A percentile compares a stretch with the other conserved stretches of the same genome.
These are phyloP conservation scores for Leucosporidium yakuticum DNA, from an alignment of 768 basidiomycete species.

Conservation along the genomic window DNA sequence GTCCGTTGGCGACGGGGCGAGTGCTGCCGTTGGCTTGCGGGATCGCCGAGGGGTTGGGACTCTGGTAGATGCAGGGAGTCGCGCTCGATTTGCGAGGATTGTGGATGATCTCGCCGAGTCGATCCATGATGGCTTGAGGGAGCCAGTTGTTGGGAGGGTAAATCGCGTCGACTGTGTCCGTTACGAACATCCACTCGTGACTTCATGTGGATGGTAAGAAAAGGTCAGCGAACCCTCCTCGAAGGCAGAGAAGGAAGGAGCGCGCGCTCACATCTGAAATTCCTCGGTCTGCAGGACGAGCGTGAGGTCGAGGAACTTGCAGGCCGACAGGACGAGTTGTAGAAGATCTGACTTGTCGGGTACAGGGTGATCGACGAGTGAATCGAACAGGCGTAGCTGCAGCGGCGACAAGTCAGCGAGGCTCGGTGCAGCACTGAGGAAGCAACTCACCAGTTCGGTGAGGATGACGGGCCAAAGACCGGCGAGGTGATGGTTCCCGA, in stretches of 20 bases:
- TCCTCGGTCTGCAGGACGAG: slow-evolving; percentile 90
- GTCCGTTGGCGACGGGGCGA: neutral
- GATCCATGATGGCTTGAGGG: slow-evolving; percentile 85
- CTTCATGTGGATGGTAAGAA: slow-evolving; percentile 38
- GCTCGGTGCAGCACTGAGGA: neutral
- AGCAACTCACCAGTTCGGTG: slow-evolving; percentile 68
- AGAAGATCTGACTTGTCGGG: slow-evolving; percentile 79
- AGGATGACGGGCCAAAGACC: slow-evolving; percentile 96
- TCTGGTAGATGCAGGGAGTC: neutral
- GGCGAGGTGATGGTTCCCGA: slow-evolving; percentile 82
- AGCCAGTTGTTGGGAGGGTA: slow-evolving; percentile 76
- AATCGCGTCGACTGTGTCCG: slow-evolving; percentile 91
- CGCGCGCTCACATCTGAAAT: slow-evolving; percentile 76
- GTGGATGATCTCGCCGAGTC: slow-evolving; percentile 63
- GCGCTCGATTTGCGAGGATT: slow-evolving; percentile 1
- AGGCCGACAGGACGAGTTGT: slow-evolving; percentile 72
- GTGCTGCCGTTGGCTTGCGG: neutral
- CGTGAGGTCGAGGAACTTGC: slow-evolving; percentile 90
- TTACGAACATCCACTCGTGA: slow-evolving; percentile 98
- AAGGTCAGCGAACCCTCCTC: neutral
- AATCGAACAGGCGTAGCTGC: slow-evolving; percentile 85
- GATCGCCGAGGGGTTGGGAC: neutral
- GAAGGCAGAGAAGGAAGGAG: neutral
- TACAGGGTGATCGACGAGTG: slow-evolving; percentile 63
- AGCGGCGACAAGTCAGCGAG: neutral